Percentiles rank a stretch among this genome's conserved stretches.
phyloP scores from a whole-genome alignment of 2,329 filamentous ascomycete species.

The Cytospora leucostoma region DNA sequence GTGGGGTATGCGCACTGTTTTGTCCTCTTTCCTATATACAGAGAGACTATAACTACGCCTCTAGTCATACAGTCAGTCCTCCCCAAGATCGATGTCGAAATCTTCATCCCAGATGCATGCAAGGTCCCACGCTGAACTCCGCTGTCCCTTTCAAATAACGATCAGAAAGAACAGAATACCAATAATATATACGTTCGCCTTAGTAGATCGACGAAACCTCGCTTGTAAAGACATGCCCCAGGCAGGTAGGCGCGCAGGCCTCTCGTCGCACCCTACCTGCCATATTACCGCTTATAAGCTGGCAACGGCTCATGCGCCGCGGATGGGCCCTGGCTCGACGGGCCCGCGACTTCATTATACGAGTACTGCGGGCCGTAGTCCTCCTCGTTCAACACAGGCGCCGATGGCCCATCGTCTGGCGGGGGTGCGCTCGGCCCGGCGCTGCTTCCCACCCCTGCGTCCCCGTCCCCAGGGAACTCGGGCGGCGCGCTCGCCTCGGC shows the following conservation, averaged over 20 bases:
- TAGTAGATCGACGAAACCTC: not conserved
- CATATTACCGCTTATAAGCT: constrained; percentile 25
- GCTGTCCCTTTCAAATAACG: not conserved
- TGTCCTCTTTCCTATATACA: no score
- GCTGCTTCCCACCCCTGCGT: constrained; percentile 36
- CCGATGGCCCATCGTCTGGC: constrained; percentile 46
- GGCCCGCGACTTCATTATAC: constrained; percentile 11
- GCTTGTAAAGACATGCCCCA: not conserved
- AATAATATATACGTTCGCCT: not conserved
- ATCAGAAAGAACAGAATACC: not conserved
- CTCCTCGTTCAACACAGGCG: constrained; percentile 60
- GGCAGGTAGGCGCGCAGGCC: not conserved
- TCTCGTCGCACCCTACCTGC: not conserved
- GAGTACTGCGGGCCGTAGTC: constrained; percentile 35
- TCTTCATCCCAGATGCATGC: not conserved
- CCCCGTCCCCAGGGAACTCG: constrained; percentile 56
- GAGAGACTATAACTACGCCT: no score
- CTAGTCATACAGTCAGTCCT: no score
- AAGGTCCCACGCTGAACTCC: constrained; percentile 4
- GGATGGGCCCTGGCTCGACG: constrained; percentile 2
- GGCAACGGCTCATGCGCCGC: constrained; percentile 19
- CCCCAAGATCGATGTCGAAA: not conserved
- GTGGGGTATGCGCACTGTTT: no score
- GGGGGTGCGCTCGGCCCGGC: constrained; percentile 31
- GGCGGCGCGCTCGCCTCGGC: constrained; percentile 65